Base-by-base conservation (phyloP, 2,329 filamentous ascomycete species). In the Botrytis deweyae region DNA sequence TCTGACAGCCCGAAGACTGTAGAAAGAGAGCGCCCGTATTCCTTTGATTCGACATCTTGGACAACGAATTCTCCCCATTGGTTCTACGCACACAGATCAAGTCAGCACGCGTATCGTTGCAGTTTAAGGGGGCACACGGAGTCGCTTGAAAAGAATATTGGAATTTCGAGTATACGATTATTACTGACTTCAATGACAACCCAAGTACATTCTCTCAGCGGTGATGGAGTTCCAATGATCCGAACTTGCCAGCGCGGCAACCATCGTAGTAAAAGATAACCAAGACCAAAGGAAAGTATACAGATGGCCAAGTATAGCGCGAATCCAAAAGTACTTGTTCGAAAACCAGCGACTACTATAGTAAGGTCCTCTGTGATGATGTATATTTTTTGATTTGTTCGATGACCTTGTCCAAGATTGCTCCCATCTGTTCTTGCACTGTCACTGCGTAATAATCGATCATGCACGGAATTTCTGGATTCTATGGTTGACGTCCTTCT, bases 61-160 rank as follows among this genome's bases (percentile, higher is more conserved):
- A 96, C 88, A 20, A 88, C 87, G 82, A 98, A 92, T 82, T 98
- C 95, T 68, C 93, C 92, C 95, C 96, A 98, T 87, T 98, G 94
- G 80, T 99, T 98, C 87, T 92, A 42, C 8, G n/a, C 25, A 46
- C 42, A 42, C 10, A 49, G 81, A 73, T 74, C 73, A 82, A 78
- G 83, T 82, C 75, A 79, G 79, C 76, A 75, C 14, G n/a, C 16
- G 42, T 55, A 33, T 49, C 14, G 67, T 64, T 42, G n/a, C 73
- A 52, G 25, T 72, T 72, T 16, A 66, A 67, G 12, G n/a, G 36
- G 18, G 40, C 44, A 74, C 36, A 14, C 18, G 3, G 14, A 61
- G 36, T 63, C 25, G 71, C 33, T n/a, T 49, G 20, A 40, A 64
- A 61, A 70, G 22, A 20, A 29, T n/a, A 20, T 44, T 64, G 68